Conservation (phyloP, 169 alveolate species). For the Toxoplasma gondii region DNA sequence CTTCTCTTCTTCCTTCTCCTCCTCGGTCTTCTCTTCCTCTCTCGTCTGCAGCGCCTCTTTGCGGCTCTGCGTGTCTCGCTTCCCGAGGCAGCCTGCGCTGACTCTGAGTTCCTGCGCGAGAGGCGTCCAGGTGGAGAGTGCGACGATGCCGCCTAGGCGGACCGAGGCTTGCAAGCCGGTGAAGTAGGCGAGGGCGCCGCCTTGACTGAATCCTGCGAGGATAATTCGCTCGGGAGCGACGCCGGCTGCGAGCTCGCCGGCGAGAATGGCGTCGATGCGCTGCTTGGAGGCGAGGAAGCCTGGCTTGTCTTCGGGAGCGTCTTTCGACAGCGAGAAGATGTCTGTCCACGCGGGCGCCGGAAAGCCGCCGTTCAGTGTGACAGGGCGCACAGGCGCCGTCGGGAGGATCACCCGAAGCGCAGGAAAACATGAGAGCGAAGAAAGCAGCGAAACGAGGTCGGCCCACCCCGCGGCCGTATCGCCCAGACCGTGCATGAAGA, state of each 20-base stretch:
- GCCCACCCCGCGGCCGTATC: conserved; percentile 70
- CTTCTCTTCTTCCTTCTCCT: too few species aligned
- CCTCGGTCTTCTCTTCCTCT: too few species aligned
- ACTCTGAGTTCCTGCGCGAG: conserved; percentile 41
- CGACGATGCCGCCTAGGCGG: conserved; percentile 61
- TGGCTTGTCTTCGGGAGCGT: conserved; percentile 48
- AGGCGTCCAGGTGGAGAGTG: conserved; percentile 68
- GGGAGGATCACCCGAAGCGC: conserved; percentile 61
- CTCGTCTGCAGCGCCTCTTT: not conserved
- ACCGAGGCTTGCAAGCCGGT: conserved; percentile 44
- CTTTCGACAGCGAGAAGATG: conserved; percentile 46
- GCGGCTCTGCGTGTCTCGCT: not conserved
- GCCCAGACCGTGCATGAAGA: conserved; percentile 69
- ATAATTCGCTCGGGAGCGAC: conserved; percentile 60
- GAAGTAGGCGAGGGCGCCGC: conserved; percentile 66
- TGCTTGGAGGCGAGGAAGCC: conserved; percentile 62
- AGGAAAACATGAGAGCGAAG: not conserved
- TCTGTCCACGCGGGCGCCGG: conserved; percentile 69
- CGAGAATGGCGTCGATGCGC: conserved; percentile 58
- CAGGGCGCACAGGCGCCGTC: conserved; percentile 67
- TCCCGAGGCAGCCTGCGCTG: not conserved
- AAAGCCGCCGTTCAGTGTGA: conserved; percentile 61
- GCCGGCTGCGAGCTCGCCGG: conserved; percentile 28
- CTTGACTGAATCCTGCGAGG: conserved; percentile 71
- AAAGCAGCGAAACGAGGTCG: conserved; percentile 22